Conservation (phyloP, 495 filamentous ascomycete species). For the Monascus purpureus region DNA sequence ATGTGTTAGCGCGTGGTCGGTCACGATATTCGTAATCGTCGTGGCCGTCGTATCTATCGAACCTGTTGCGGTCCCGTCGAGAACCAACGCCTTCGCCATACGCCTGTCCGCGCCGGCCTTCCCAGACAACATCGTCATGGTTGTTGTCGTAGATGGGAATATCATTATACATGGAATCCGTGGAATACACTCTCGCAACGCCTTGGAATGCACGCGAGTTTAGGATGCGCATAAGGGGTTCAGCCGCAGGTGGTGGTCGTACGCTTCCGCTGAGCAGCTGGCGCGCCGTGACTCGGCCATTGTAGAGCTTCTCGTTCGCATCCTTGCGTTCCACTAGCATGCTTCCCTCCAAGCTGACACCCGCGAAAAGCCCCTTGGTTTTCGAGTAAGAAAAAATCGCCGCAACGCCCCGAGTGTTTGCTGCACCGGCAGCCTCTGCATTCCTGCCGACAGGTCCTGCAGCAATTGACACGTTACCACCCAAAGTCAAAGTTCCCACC, state of each 20-base stretch:
- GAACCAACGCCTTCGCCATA: conserved; percentile 52
- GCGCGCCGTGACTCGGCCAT: conserved; percentile 60
- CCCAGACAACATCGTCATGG: conserved; percentile 90
- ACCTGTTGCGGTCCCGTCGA: conserved; percentile 42
- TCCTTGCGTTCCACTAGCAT: conserved; percentile 86
- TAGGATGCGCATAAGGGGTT: conserved; percentile 70
- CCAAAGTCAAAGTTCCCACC: conserved; percentile 75
- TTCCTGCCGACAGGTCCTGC: conserved; percentile 89
- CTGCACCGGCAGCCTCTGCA: conserved; percentile 90
- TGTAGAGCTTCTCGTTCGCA: conserved; percentile 94
- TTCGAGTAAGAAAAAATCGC: conserved; percentile 94
- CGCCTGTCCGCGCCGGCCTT: conserved; percentile 58
- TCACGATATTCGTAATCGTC: conserved; percentile 51
- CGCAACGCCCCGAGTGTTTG: conserved; percentile 76
- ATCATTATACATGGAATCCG: conserved; percentile 83
- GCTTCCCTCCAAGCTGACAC: conserved; percentile 84
- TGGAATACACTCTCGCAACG: conserved; percentile 21
- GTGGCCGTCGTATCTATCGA: conserved; percentile 12
- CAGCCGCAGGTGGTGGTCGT: conserved; percentile 65
- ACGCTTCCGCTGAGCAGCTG: conserved; percentile 69
- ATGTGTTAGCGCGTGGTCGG: conserved; percentile 58
- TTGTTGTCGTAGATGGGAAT: conserved; percentile 80
- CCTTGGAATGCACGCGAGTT: conserved; percentile 75
- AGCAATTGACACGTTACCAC: conserved; percentile 92
- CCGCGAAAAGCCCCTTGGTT: conserved; percentile 93